These are phyloP conservation scores for Anthracocystis panici-leucophaei DNA, from an alignment of 1,284 basidiomycete species.

Conservation along the genomic window DNA sequence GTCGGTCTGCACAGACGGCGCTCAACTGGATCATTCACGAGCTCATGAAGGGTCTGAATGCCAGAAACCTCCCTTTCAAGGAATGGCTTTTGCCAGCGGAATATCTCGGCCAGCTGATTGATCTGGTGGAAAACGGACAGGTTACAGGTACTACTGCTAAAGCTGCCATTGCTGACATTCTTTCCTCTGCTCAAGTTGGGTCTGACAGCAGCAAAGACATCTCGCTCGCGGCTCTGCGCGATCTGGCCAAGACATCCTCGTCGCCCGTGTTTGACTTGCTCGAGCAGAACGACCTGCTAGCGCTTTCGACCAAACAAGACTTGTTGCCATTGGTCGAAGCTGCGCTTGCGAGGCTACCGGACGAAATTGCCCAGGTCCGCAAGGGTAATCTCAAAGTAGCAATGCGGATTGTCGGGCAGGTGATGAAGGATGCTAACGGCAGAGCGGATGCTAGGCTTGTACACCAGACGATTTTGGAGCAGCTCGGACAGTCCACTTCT, in stretches of 20 bases:
- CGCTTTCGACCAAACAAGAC: slow-evolving; percentile 33
- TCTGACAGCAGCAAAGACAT: neutral
- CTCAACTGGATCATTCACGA: slow-evolving; percentile 79
- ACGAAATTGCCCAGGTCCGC: slow-evolving; percentile 78
- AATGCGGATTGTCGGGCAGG: slow-evolving; percentile 86
- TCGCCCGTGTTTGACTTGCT: slow-evolving; percentile 44
- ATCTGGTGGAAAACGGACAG: slow-evolving; percentile 77
- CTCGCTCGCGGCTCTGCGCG: slow-evolving; percentile 14
- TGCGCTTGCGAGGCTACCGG: slow-evolving; percentile 78
- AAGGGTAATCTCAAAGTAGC: slow-evolving; percentile 84
- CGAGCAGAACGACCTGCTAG: slow-evolving; percentile 26
- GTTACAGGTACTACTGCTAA: slow-evolving; percentile 74
- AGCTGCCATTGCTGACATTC: slow-evolving; percentile 56
- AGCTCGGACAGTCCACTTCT: slow-evolving; percentile 19
- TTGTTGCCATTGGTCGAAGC: slow-evolving; percentile 73
- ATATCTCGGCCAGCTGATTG: slow-evolving; percentile 82
- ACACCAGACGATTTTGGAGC: slow-evolving; percentile 37
- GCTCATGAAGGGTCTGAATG: slow-evolving; percentile 59
- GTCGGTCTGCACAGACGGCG: slow-evolving; percentile 71
- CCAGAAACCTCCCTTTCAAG: slow-evolving; percentile 48
- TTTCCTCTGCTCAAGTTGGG: slow-evolving; percentile 25
- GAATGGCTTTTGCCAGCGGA: slow-evolving; percentile 65
- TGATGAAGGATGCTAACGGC: slow-evolving; percentile 87
- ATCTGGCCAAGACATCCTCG: slow-evolving; percentile 6
- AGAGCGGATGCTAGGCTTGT: slow-evolving; percentile 76